phyloP scores from a whole-genome alignment of 2,329 filamentous ascomycete species.

The Ophiostoma tasmaniense region DNA sequence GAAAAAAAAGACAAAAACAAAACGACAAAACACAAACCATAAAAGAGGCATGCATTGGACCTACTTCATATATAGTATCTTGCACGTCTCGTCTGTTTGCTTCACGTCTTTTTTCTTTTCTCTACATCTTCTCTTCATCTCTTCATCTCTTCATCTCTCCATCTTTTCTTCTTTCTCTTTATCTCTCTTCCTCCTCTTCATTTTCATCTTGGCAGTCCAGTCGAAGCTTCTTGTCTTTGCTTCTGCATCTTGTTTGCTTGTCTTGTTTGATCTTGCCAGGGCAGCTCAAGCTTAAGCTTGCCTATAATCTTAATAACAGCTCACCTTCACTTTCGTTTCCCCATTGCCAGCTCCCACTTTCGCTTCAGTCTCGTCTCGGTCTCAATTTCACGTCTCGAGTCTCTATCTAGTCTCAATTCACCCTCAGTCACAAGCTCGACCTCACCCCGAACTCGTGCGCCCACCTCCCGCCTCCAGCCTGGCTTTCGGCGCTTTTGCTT shows the following conservation, averaged over 20 bases:
- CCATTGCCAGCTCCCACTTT: background rate
- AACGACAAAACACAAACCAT: background rate
- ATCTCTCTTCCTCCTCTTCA: background rate
- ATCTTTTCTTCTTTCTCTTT: background rate
- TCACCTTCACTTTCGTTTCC: background rate
- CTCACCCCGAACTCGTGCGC: background rate
- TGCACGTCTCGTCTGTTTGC: background rate
- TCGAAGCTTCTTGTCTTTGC: background rate
- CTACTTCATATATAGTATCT: constrained; percentile 12
- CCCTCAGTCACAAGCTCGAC: background rate
- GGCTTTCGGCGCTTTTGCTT: background rate
- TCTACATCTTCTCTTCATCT: background rate
- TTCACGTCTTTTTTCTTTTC: constrained; percentile 5
- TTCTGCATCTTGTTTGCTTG: background rate
- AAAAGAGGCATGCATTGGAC: constrained; percentile 6
- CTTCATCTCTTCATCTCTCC: background rate
- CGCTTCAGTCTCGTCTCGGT: background rate
- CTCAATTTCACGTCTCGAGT: no score
- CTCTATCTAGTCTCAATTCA: background rate
- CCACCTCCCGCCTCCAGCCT: background rate
- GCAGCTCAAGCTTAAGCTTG: background rate
- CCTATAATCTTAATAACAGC: constrained; percentile 6
- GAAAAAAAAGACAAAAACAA: background rate
- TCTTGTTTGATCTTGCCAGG: background rate
- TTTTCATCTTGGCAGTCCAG: background rate